phyloP scores from a whole-genome alignment of 345 rosid species.

The Populus alba region DNA sequence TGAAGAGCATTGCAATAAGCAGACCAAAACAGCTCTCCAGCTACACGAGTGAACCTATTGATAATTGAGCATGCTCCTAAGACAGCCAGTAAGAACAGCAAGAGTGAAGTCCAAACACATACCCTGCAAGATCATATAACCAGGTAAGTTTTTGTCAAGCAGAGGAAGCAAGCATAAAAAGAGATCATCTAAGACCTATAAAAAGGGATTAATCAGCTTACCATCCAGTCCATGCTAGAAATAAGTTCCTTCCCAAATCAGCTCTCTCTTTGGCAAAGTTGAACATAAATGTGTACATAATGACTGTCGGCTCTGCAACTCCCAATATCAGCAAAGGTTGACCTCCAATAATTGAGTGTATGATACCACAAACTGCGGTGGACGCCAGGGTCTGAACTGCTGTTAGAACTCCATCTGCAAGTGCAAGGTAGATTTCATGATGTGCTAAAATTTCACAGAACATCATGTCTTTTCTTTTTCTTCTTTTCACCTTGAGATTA shows the following conservation, averaged over 20 bases:
- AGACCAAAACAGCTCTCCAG: conserved; percentile 37
- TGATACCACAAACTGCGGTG: conserved; percentile 33
- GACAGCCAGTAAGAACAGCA: conserved; percentile 28
- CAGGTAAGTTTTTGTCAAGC: not conserved
- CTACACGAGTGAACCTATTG: conserved; percentile 33
- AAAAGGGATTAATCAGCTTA: not conserved
- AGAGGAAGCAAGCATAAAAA: not conserved
- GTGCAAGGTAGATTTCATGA: not conserved
- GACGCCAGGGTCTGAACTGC: conserved; percentile 36
- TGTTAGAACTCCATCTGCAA: conserved; percentile 31
- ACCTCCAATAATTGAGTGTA: conserved; percentile 36
- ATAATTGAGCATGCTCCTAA: conserved; percentile 36
- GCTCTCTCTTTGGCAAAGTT: conserved; percentile 31
- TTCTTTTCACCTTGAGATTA: not conserved
- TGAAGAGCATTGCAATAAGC: conserved; percentile 40
- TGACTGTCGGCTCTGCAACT: conserved; percentile 39
- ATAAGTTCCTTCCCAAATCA: conserved; percentile 25
- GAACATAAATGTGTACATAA: conserved; percentile 38
- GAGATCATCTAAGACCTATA: not conserved
- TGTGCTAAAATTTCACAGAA: not conserved
- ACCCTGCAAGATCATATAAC: conserved; percentile 19
- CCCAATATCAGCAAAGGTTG: conserved; percentile 35
- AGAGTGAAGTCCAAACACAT: conserved; percentile 33
- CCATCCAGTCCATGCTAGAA: conserved; percentile 38
- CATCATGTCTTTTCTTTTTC: not conserved